These are phyloP conservation scores for Pseudopyrenochaeta lycopersici DNA, from an alignment of 2,329 filamentous ascomycete species.

Conservation along the genomic window DNA sequence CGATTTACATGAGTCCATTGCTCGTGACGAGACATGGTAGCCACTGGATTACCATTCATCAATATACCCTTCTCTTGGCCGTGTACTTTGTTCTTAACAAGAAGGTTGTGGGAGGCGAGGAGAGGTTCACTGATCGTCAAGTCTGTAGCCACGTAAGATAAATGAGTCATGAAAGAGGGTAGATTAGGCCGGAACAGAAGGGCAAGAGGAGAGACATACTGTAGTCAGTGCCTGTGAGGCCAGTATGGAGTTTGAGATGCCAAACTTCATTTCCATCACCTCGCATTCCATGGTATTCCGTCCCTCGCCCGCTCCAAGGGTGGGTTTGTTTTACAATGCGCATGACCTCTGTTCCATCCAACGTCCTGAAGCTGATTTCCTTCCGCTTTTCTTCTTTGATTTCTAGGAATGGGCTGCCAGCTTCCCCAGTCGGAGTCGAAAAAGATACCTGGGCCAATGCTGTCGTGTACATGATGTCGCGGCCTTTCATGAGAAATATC, in stretches of 20 bases:
- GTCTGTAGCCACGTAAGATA: neutral
- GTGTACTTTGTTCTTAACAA: slow-evolving; percentile 22
- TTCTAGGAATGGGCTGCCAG: slow-evolving; percentile 15
- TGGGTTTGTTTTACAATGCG: slow-evolving; percentile 19
- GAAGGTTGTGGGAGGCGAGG: neutral
- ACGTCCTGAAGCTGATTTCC: slow-evolving; percentile 17
- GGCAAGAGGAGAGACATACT: slow-evolving; percentile 9
- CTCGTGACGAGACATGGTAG: slow-evolving; percentile 16
- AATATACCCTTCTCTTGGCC: slow-evolving; percentile 26
- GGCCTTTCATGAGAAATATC: slow-evolving; percentile 22
- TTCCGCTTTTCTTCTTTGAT: slow-evolving; percentile 18
- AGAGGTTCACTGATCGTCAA: slow-evolving; percentile 12
- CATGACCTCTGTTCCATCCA: slow-evolving; percentile 23
- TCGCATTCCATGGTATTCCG: slow-evolving; percentile 23
- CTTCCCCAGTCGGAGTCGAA: slow-evolving; percentile 7
- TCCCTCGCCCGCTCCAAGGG: slow-evolving; percentile 7
- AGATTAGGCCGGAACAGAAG: no score
- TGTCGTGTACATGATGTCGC: slow-evolving; percentile 5
- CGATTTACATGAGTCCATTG: slow-evolving; percentile 13
- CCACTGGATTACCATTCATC: slow-evolving; percentile 16
- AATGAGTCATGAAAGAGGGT: neutral
- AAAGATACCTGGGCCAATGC: slow-evolving; percentile 14
- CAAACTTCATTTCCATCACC: slow-evolving; percentile 22
- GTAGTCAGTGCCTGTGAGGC: slow-evolving; percentile 19
- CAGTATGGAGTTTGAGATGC: slow-evolving; percentile 18